These are phyloP conservation scores for Glomus cerebriforme DNA, from an alignment of 192 early-diverging fungal species.

Conservation along the genomic window DNA sequence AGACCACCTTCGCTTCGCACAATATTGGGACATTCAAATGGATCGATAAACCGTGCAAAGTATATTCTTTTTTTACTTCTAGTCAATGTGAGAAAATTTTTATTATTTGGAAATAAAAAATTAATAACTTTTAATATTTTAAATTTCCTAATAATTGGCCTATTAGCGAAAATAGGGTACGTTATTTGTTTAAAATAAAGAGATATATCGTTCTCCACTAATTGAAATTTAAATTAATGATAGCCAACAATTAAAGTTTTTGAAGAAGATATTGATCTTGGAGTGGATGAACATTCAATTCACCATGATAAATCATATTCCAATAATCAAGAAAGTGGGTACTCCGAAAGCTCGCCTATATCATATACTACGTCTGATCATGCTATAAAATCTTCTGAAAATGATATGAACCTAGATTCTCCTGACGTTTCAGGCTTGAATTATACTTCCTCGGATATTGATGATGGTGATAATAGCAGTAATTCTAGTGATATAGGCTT, in stretches of 20 bases:
- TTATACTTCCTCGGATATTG: constrained; percentile 33
- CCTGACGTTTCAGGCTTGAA: constrained; percentile 28
- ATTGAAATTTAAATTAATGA: constrained; percentile 33
- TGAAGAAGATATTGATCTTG: constrained; percentile 71
- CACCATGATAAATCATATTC: constrained; percentile 9
- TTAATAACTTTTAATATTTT: not conserved
- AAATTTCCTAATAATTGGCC: not conserved
- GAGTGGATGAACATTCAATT: constrained; percentile 43
- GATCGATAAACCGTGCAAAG: not conserved
- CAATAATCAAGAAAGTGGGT: constrained; percentile 21
- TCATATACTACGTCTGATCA: not conserved
- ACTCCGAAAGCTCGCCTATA: constrained; percentile 6
- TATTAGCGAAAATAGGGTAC: constrained; percentile 5
- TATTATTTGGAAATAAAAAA: not conserved
- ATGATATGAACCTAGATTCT: constrained; percentile 36
- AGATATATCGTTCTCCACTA: not conserved
- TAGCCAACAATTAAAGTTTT: constrained; percentile 73
- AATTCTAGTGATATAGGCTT: not conserved
- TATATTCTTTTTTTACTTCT: constrained; percentile 2
- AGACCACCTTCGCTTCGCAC: constrained; percentile 31
- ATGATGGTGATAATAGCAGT: constrained; percentile 27
- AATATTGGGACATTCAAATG: constrained; percentile 15
- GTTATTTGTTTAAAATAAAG: not conserved
- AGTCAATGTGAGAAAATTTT: not conserved
- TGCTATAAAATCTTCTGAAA: constrained; percentile 33